Conservation (phyloP, 2,329 filamentous ascomycete species). For the Ramularia endophylla region DNA sequence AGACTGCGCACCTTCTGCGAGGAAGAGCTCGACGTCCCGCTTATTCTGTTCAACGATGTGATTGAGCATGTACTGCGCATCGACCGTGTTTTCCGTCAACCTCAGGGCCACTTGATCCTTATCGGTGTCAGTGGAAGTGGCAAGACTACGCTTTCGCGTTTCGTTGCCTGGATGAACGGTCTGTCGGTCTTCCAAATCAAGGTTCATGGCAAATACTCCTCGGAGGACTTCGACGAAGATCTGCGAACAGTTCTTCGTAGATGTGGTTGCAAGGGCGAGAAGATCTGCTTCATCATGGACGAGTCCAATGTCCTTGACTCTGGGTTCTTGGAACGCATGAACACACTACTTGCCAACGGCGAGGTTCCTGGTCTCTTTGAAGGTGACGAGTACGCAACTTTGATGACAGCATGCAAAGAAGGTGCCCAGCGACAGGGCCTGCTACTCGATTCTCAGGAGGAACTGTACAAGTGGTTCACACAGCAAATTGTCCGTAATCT, state of each 20-base stretch:
- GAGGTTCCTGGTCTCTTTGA: constrained; percentile 98
- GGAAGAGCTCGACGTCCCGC: constrained; percentile 95
- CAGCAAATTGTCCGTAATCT: constrained; percentile 98
- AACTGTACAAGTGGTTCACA: constrained; percentile 99
- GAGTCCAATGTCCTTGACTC: constrained; percentile 98
- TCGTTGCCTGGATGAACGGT: constrained; percentile 99
- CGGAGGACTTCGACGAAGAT: constrained; percentile 98
- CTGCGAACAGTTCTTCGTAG: constrained; percentile 86
- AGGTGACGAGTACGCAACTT: constrained; percentile 94
- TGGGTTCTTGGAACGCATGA: constrained; percentile 98
- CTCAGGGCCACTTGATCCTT: constrained; percentile 94
- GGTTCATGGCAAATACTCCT: constrained; percentile 96
- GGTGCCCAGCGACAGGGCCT: constrained; percentile 93
- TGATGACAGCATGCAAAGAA: constrained; percentile 99
- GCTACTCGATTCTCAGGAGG: constrained; percentile 93
- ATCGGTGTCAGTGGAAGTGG: constrained; percentile 98
- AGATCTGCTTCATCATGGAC: constrained; percentile 99
- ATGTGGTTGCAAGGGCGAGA: constrained; percentile 96
- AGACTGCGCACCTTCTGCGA: constrained; percentile 98
- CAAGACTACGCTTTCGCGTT: constrained; percentile 96
- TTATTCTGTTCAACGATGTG: constrained; percentile 99
- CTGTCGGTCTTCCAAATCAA: constrained; percentile 99
- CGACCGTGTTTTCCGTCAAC: constrained; percentile 96
- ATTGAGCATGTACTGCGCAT: constrained; percentile 97
- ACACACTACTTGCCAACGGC: constrained; percentile 96